Conservation (phyloP, 495 filamentous ascomycete genomes). For the Cercophora samala region DNA sequence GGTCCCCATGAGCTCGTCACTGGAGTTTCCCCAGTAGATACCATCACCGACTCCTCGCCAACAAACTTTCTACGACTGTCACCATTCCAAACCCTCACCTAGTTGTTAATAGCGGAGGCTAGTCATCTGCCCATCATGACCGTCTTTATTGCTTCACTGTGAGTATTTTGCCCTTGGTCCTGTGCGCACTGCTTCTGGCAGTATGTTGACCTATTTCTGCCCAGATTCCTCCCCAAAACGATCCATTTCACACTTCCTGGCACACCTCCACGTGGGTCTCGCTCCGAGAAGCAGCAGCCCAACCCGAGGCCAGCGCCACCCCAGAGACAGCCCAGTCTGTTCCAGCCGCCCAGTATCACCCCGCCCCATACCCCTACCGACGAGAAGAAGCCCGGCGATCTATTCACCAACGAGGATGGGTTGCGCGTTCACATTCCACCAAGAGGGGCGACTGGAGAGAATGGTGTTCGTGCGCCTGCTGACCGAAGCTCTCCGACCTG, state of each 20-base stretch:
- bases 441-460: constrained; percentile 26
- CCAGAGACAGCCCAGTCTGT: constrained; percentile 44
- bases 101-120: not conserved
- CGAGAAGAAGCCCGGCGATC: constrained; percentile 50
- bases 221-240: constrained; percentile 85
- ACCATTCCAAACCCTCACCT: not conserved
- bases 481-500: constrained; percentile 68
- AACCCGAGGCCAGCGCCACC: constrained; percentile 28
- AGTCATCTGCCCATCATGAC: constrained; percentile 57
- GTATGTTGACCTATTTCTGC: constrained; percentile 4
- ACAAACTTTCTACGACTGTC: not conserved
- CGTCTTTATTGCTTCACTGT: constrained; percentile 82
- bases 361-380: constrained; percentile 61
- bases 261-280: constrained; percentile 34
- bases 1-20: constrained; percentile 10
- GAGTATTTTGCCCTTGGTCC: constrained; percentile 38
- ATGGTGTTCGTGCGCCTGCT: constrained; percentile 47
- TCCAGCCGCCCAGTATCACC: constrained; percentile 41
- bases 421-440: constrained; percentile 42
- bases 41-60: not conserved
- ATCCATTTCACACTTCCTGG: constrained; percentile 65
- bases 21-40: not conserved
- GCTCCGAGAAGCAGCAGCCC: constrained; percentile 33
- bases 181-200: not conserved
- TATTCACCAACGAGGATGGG: constrained; percentile 58